Conservation (phyloP, 2,329 filamentous ascomycete species). For the Helotiales sp. region DNA sequence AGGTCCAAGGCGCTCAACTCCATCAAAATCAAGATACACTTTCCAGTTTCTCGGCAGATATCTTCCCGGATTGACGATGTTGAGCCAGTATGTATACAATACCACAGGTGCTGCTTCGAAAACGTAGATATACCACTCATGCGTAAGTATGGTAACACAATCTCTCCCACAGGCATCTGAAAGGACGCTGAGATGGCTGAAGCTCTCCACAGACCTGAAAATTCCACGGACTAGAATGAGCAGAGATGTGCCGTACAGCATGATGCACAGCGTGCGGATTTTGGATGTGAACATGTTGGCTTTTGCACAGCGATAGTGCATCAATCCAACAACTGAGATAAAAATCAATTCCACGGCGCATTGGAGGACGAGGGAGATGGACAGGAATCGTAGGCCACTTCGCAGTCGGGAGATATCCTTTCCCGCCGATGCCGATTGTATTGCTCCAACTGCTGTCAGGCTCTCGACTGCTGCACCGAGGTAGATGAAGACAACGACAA, state of each 20-base stretch:
- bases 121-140: background rate
- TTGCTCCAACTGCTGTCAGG: conserved; percentile 43
- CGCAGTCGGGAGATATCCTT: background rate
- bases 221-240: conserved; percentile 45
- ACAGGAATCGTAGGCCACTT: conserved; percentile 40
- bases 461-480: conserved; percentile 44
- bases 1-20: conserved; percentile 18
- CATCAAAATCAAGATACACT: conserved; percentile 12
- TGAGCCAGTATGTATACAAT: conserved; percentile 45
- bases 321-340: conserved; percentile 20
- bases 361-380: conserved; percentile 42
- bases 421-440: background rate
- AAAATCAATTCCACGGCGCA: conserved; percentile 42
- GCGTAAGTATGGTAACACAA: conserved; percentile 31
- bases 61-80: conserved; percentile 44
- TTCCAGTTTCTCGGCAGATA: conserved; percentile 37
- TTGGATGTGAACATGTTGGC: conserved; percentile 39
- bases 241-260: conserved; percentile 44
- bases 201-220: conserved; percentile 45
- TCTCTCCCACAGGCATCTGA: conserved; percentile 8
- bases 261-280: conserved; percentile 43
- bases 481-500: conserved; percentile 46
- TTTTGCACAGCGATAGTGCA: conserved; percentile 40
- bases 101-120: conserved; percentile 47
- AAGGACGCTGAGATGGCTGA: conserved; percentile 37